phyloP scores from a whole-genome alignment of 768 basidiomycete genomes.

The Phylloporus sp. region DNA sequence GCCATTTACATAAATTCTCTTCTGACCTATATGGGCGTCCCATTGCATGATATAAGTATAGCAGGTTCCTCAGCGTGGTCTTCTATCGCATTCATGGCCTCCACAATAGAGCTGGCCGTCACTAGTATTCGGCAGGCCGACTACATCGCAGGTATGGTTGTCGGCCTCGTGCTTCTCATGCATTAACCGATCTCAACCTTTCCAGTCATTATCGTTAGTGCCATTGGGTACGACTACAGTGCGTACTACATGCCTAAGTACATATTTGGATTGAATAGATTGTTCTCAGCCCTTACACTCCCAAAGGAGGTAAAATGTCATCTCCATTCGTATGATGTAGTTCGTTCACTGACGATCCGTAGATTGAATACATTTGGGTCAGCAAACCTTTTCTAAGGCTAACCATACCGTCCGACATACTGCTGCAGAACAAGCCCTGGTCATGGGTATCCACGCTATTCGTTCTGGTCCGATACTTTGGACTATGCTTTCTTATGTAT shows the following conservation, averaged over 20 bases:
- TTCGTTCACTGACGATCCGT: neutral
- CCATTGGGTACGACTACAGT: neutral
- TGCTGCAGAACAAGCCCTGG: neutral
- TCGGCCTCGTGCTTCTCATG: neutral
- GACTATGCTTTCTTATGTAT: neutral
- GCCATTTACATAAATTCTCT: neutral
- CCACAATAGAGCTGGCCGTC: neutral
- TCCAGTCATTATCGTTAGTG: neutral
- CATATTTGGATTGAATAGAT: neutral
- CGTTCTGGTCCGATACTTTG: conserved; percentile 4
- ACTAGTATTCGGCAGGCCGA: neutral
- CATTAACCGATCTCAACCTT: neutral
- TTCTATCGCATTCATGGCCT: neutral
- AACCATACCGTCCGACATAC: neutral
- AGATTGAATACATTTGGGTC: conserved; percentile 11
- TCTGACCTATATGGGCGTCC: neutral
- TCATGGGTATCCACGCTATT: conserved; percentile 1
- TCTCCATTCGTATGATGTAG: too few species aligned
- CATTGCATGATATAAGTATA: neutral
- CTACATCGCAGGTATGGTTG: neutral
- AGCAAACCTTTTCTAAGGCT: neutral
- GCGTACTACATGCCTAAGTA: neutral
- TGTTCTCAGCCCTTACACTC: neutral
- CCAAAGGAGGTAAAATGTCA: neutral
- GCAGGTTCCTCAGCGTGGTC: neutral